Evolutionary conservation across 2,329 filamentous ascomycete genomes (phyloP), one percentile per base, ranked within the genome.

Genomic region (Stachybotrys chlorohalonatus): DNA sequence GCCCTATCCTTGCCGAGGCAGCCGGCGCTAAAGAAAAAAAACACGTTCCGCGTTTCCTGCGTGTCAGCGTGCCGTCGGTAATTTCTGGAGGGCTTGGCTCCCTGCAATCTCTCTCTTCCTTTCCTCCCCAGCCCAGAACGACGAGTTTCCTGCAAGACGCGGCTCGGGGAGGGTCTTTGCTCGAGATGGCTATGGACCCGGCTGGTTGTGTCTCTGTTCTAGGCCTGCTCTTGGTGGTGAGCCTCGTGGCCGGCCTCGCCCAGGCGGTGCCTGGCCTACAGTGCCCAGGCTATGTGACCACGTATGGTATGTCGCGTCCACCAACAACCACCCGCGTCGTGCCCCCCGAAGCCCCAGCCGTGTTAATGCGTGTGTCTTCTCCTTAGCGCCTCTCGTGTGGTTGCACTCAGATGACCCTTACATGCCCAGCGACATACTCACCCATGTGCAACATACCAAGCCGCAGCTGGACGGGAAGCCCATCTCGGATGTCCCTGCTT

Each of bases 381-480:
- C 13, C 2, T 13, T 45, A 68, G 66, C 66, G 15, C 66, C 66
- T 13, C 53, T 69, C 9, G 48, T 68, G 1, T 67, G 65, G 66
- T 58, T 69, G 31, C 66, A 69, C 54, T 65, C 66, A 2, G 60
- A 68, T 7, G 66, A 69, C 32, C 63, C 62, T 1, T 69, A 62
- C 49, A 62, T 58, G 17, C 66, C 66, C 3, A 58, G 63, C 52
- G 66, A 68, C 47, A 53, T 68, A 1, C 60, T 68, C 32, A 45
- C 57, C 45, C 66, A 69, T 54, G 52, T 69, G 51, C 64, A 55
- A 7, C 66, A 66, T 51, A 69, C 65, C 1, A 61, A 58, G 6
- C 63, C 66, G 11, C 55, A 39, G 46, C 17, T 61, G 3, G 49
- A 63, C 15, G 51, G 56, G 7, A 36, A 59, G 15, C 49, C 58